These are phyloP conservation scores for Ramularia endophylla DNA, from an alignment of 2,329 filamentous ascomycete species.

Conservation along the genomic window DNA sequence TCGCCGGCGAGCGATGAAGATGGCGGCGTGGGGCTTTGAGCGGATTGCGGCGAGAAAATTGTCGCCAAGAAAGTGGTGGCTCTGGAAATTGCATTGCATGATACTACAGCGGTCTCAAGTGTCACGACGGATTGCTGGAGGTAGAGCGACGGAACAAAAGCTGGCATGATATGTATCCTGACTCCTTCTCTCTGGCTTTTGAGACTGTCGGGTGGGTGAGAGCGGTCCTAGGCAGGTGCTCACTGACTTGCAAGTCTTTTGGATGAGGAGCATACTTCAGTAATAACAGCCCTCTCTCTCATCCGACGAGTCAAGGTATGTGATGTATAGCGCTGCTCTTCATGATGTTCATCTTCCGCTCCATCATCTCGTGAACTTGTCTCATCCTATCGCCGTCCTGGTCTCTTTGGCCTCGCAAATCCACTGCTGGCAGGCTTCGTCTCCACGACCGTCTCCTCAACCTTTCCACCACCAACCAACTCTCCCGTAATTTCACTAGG, in stretches of 20 bases:
- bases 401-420: conserved; percentile 74
- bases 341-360: no score
- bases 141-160: no score
- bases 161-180: no score
- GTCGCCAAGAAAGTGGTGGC: not conserved
- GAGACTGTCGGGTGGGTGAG: conserved; percentile 13
- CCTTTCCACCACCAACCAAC: conserved; percentile 38
- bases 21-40: conserved; percentile 5
- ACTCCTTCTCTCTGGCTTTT: not conserved
- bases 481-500: conserved; percentile 66
- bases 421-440: conserved; percentile 59
- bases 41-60: not conserved
- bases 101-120: no score
- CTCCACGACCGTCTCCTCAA: conserved; percentile 53
- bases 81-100: no score
- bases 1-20: conserved; percentile 6
- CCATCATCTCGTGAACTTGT: conserved; percentile 9
- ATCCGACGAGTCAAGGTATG: no score
- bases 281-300: not conserved
- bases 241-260: no score
- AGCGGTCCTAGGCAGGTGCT: conserved; percentile 15
- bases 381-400: conserved; percentile 51
- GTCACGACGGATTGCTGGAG: no score
- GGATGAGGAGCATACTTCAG: no score
- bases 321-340: no score